Base-by-base conservation (phyloP, 805 yeast genomes). In the Yarrowia deformans region DNA sequence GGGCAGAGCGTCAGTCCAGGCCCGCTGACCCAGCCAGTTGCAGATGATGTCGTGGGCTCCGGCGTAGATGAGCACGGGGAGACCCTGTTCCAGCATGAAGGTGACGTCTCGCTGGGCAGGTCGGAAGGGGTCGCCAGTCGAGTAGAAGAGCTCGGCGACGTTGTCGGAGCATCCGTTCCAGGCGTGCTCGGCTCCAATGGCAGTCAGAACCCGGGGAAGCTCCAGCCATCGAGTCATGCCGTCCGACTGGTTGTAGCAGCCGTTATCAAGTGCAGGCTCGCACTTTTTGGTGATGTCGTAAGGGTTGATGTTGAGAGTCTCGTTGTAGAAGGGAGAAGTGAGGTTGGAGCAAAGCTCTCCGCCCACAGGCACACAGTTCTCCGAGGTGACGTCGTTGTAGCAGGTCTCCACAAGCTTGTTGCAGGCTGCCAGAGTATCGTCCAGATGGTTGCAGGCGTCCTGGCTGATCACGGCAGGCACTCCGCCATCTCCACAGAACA, bases 41-140 rank as follows among this genome's bases (percentile, higher is more conserved):
- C 97, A 92, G 76, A 92, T 91, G 78, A 85, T 92, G 78, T 92
- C 97, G 79, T 92, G 91, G 78, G 92, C 97, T 76, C 97, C 97
- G 16, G 97, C 97, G 75, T 92, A 93, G 71, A 91, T 85, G 75
- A 93, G 84, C 6, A 92, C 93, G 18, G 97, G 97, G 56, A 91
- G 75, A 3, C 58, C 58, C n/a, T 40, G 63, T 74, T 90, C 88
- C 73, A 92, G 83, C 71, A 88, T 81, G 55, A 85, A 85, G 69
- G 86, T 87, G 61, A 86, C 87, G 42, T 75, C 69, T 72, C 82
- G 83, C 77, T 85, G 86, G 82, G 82, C 87, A 16, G 91, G 91
- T 74, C 82, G 84, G 83, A 82, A 81, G 83, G 87, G 85, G 79
- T 88, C 93, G 56, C 91, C 92, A 42, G 84, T 83, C 8, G 45